Percentiles rank a stretch among this genome's conserved stretches.
These are phyloP conservation scores for Penicillium egyptiacum DNA, from an alignment of 495 filamentous ascomycete species.

Conservation along the genomic window DNA sequence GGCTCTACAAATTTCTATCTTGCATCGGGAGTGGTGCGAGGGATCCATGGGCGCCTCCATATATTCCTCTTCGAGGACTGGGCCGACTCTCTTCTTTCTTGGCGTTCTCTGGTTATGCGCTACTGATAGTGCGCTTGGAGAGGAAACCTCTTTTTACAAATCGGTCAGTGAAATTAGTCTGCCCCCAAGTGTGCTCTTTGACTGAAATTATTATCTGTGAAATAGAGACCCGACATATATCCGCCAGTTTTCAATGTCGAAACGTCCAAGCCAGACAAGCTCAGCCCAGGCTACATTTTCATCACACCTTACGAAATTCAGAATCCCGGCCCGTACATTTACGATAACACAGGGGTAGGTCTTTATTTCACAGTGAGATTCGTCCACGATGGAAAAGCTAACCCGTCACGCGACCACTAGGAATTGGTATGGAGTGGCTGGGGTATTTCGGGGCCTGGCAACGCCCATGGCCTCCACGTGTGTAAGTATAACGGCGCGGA, in stretches of 20 bases:
- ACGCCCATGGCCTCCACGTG: constrained; percentile 46
- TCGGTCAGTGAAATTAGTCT: constrained; percentile 21
- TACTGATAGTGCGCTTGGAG: constrained; percentile 14
- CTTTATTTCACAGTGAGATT: neutral
- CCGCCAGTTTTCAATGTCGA: constrained; percentile 38
- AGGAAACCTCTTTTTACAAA: constrained; percentile 29
- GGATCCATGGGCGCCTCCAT: constrained; percentile 26
- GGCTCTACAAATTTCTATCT: constrained; percentile 3
- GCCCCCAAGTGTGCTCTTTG: neutral
- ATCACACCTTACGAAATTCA: constrained; percentile 42
- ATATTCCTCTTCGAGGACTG: constrained; percentile 16
- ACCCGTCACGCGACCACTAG: constrained; percentile 25
- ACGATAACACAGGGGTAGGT: constrained; percentile 45
- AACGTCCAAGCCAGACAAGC: constrained; percentile 27
- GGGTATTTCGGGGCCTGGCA: constrained; percentile 43
- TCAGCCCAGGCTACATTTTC: constrained; percentile 47
- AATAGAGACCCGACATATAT: constrained; percentile 45
- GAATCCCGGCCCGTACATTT: constrained; percentile 49
- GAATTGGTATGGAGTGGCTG: constrained; percentile 50
- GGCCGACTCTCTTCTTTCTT: constrained; percentile 15
- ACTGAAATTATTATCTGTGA: neutral
- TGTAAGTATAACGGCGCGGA: constrained; percentile 48
- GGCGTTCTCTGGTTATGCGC: constrained; percentile 19
- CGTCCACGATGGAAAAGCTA: constrained; percentile 9
- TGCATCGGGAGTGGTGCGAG: constrained; percentile 21